Conservation (phyloP, 1,284 basidiomycete species). For the Rhodotorula mucilaginosa region DNA sequence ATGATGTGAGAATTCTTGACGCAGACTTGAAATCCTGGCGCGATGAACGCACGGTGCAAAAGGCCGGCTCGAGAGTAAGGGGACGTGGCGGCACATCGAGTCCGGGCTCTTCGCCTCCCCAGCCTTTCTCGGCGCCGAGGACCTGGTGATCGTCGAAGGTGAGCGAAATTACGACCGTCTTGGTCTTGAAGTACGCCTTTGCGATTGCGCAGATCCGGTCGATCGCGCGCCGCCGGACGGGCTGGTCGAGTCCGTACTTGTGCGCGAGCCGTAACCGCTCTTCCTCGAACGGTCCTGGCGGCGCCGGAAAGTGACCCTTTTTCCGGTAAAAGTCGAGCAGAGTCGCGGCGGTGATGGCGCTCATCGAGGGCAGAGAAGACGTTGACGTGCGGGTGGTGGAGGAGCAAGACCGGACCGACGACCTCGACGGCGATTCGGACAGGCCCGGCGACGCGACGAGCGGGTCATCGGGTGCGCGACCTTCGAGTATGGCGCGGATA, state of each 20-base stretch:
- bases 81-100: slow-evolving; percentile 15
- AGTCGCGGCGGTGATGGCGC: slow-evolving; percentile 7
- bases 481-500: slow-evolving; percentile 20
- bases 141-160: slow-evolving; percentile 28
- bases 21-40: neutral
- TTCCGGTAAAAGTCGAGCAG: slow-evolving; percentile 23
- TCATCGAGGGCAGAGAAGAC: slow-evolving; percentile 12
- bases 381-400: neutral
- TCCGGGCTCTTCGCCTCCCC: slow-evolving; percentile 16
- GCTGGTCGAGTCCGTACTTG: slow-evolving; percentile 29
- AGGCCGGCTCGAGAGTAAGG: slow-evolving; percentile 17
- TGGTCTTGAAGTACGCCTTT: slow-evolving; percentile 28
- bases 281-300: slow-evolving; percentile 22
- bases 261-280: slow-evolving; percentile 20
- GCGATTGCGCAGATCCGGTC: slow-evolving; percentile 32
- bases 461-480: neutral
- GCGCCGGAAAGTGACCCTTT: slow-evolving; percentile 19
- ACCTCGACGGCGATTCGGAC: neutral
- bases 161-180: slow-evolving; percentile 21
- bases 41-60: slow-evolving; percentile 20
- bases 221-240: slow-evolving; percentile 22
- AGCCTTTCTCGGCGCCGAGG: slow-evolving; percentile 29
- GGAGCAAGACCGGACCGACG: neutral
- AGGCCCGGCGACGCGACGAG: no score
- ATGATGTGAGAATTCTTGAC: neutral